Evolutionary conservation across 2,329 filamentous ascomycete species (phyloP).

Genomic region (Endocalyx cinctus): DNA sequence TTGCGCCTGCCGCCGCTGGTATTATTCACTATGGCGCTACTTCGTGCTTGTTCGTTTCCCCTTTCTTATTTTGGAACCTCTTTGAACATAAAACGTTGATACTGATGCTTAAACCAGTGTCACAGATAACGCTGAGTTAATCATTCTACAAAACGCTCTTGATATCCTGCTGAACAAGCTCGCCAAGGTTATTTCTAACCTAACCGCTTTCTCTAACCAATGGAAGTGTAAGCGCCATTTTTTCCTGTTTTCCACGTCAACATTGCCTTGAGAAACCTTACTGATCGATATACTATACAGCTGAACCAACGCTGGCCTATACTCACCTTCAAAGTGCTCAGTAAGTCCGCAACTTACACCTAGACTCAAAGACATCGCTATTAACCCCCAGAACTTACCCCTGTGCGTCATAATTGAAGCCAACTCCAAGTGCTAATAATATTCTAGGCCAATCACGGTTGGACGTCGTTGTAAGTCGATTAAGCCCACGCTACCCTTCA

Average conservation of each 20-base stretch:
- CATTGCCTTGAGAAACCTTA: too few relatives aligned
- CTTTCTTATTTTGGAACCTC: neutral
- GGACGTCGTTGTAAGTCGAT: conserved; percentile 14
- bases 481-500: too few relatives aligned
- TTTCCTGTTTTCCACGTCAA: too few relatives aligned
- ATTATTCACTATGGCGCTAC: conserved; percentile 77
- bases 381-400: too few relatives aligned
- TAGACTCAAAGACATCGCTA: too few relatives aligned
- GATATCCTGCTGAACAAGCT: conserved; percentile 70
- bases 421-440: too few relatives aligned
- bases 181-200: conserved; percentile 69
- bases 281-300: too few relatives aligned
- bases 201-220: conserved; percentile 64
- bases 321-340: conserved; percentile 43
- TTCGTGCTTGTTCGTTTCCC: conserved; percentile 24
- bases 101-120: conserved; percentile 47
- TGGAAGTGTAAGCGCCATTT: too few relatives aligned
- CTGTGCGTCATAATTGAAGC: too few relatives aligned
- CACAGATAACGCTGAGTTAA: conserved; percentile 74
- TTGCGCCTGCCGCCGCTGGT: conserved; percentile 46
- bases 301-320: conserved; percentile 66
- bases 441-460: conserved; percentile 6
- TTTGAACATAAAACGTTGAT: neutral
- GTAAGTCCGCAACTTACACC: conserved; percentile 1
- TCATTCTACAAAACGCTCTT: conserved; percentile 68